Conservation (phyloP, 2,329 filamentous ascomycete genomes). For the Fusarium longipes region DNA sequence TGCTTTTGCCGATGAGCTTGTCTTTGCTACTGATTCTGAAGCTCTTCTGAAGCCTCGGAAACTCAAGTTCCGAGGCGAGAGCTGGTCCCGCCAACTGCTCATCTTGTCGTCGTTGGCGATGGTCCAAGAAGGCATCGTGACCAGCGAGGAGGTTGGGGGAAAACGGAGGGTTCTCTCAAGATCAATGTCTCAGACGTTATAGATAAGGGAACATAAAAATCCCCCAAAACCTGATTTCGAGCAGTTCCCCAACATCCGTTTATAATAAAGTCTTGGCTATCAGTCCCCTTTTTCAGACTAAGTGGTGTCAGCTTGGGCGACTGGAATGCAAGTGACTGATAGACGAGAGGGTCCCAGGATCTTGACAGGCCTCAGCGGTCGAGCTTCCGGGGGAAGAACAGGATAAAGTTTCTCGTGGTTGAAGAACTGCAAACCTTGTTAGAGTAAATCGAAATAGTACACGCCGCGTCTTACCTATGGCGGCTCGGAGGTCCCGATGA, state of each 20-base stretch:
- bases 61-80: constrained; percentile 32
- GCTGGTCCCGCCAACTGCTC: constrained; percentile 40
- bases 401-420: constrained; percentile 34
- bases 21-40: constrained; percentile 32
- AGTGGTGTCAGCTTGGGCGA: constrained; percentile 22
- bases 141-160: constrained; percentile 14
- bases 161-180: not conserved
- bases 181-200: constrained; percentile 27
- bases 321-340: constrained; percentile 41
- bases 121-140: constrained; percentile 34
- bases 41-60: constrained; percentile 38
- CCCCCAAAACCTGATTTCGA: constrained; percentile 15
- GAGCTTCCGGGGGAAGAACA: constrained; percentile 1
- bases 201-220: constrained; percentile 4
- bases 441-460: constrained; percentile 11
- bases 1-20: constrained; percentile 2
- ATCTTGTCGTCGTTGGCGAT: constrained; percentile 35
- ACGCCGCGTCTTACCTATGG: constrained; percentile 24
- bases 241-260: constrained; percentile 2
- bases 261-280: constrained; percentile 22
- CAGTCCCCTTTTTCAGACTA: constrained; percentile 12
- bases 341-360: constrained; percentile 18
- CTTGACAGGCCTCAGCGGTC: constrained; percentile 9
- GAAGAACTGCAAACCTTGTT: constrained; percentile 31
- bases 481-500: constrained; percentile 31